Conservation (phyloP, 805 yeast species). For the Yarrowia keelungensis region DNA sequence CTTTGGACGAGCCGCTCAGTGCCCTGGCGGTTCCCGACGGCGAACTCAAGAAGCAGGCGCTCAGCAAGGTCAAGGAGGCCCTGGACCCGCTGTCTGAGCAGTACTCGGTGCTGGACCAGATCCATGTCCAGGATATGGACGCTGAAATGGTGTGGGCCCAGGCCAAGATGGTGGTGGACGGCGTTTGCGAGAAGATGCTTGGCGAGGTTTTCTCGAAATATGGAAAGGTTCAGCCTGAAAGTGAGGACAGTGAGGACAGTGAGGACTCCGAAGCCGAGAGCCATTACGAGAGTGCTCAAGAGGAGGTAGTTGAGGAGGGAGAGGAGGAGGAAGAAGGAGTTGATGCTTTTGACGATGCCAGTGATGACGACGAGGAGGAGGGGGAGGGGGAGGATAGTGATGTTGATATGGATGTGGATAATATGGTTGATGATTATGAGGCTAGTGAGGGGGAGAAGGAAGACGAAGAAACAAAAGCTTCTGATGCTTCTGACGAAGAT, state of each 20-base stretch:
- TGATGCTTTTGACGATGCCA: constrained; percentile 40
- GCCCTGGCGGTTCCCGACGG: constrained; percentile 24
- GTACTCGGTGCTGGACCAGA: constrained; percentile 75
- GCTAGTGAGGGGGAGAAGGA: constrained; percentile 22
- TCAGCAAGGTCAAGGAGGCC: constrained; percentile 53
- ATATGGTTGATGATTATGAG: constrained; percentile 26
- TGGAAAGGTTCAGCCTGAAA: not conserved
- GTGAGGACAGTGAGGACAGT: constrained; percentile 42
- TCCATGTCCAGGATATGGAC: constrained; percentile 84
- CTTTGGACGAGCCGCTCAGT: constrained; percentile 29
- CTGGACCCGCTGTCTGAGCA: constrained; percentile 64
- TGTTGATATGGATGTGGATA: constrained; percentile 40
- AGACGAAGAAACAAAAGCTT: constrained; percentile 32
- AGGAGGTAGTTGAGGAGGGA: constrained; percentile 45
- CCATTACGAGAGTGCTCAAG: constrained; percentile 45
- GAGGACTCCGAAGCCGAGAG: not conserved
- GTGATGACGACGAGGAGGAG: constrained; percentile 41
- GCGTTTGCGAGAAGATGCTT: constrained; percentile 69
- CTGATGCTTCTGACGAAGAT: constrained; percentile 42
- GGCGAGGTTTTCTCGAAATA: constrained; percentile 59
- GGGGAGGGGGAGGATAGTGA: constrained; percentile 38
- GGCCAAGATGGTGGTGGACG: constrained; percentile 81
- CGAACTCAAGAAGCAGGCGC: constrained; percentile 44
- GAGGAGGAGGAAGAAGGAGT: constrained; percentile 43
- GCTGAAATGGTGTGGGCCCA: constrained; percentile 95